Evolutionary conservation across 345 rosid genomes (phyloP).

Genomic region (Hypericum androsaemum): DNA sequence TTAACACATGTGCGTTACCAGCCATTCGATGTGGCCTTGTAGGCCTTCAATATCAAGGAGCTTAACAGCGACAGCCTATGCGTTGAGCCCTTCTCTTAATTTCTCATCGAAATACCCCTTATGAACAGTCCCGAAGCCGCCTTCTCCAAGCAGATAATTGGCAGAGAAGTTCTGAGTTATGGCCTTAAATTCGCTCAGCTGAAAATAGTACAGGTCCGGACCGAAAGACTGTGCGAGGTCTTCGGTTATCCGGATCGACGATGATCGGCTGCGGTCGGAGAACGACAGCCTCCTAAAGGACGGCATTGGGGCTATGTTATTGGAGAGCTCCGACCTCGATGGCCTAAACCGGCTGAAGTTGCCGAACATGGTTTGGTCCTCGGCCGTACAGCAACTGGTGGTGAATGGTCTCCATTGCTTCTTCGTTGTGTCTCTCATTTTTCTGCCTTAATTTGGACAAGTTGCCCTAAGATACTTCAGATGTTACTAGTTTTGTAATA

Average conservation of each 20-base stretch:
- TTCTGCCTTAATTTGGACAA: neutral
- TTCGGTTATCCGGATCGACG: conserved; percentile 64
- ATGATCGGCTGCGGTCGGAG: conserved; percentile 74
- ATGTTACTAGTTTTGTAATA: no score
- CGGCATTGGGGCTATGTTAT: conserved; percentile 60
- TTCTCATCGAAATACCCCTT: conserved; percentile 79
- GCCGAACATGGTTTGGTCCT: conserved; percentile 44
- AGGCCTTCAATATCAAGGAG: conserved; percentile 85
- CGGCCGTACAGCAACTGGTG: conserved; percentile 64
- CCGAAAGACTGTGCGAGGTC: conserved; percentile 68
- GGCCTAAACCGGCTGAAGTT: conserved; percentile 58
- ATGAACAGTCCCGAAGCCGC: conserved; percentile 92
- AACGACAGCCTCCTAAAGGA: conserved; percentile 65
- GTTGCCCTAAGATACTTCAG: neutral
- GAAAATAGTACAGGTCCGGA: conserved; percentile 62
- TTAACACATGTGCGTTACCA: conserved; percentile 31
- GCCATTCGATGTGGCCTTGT: conserved; percentile 98
- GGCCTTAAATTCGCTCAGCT: conserved; percentile 56
- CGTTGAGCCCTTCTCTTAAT: conserved; percentile 63
- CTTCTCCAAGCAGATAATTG: conserved; percentile 77
- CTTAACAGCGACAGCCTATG: conserved; percentile 97
- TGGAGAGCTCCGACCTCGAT: conserved; percentile 58
- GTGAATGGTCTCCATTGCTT: conserved; percentile 64
- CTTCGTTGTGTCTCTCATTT: conserved; percentile 40
- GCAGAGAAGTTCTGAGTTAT: conserved; percentile 69